Evolutionary conservation across 2,329 filamentous ascomycete genomes (phyloP).

Genomic region (Beauveria sp.): DNA sequence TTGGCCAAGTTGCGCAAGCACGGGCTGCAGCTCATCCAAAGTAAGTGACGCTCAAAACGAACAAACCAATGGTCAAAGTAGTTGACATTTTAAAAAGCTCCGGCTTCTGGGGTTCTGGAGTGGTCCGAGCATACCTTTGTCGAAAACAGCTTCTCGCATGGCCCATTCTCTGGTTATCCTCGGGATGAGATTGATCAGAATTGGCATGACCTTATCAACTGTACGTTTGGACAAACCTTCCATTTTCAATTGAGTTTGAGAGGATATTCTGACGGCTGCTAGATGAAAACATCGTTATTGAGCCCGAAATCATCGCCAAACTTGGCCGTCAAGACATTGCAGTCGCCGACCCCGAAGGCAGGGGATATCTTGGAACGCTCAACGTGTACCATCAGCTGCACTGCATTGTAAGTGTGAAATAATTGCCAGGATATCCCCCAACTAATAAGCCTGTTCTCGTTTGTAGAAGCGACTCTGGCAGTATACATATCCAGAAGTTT

Average conservation of each 20-base stretch:
- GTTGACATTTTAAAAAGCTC: background rate
- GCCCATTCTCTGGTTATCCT: constrained; percentile 7
- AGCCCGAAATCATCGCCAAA: background rate
- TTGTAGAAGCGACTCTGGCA: constrained; percentile 10
- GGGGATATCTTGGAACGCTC: constrained; percentile 8
- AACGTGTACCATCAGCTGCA: constrained; percentile 13
- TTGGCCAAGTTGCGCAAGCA: constrained; percentile 1
- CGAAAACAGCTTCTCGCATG: constrained; percentile 4
- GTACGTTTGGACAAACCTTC: background rate
- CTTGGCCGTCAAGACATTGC: constrained; percentile 3
- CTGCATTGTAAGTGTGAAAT: constrained; percentile 5
- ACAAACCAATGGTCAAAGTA: too few relatives aligned
- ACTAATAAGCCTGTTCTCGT: background rate
- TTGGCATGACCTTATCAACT: constrained; percentile 10
- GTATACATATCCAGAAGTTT: constrained; percentile 8
- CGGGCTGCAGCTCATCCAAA: background rate
- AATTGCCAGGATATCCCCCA: too few relatives aligned
- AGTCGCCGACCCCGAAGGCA: constrained; percentile 3
- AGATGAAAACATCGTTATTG: constrained; percentile 9
- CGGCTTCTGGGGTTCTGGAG: constrained; percentile 1
- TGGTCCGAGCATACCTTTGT: constrained; percentile 5
- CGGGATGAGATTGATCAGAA: constrained; percentile 8
- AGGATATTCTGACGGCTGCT: background rate
- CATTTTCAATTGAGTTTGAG: background rate
- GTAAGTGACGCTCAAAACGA: background rate